Base-by-base conservation (phyloP, 2,329 filamentous ascomycete species). In the Zymoseptoria tritici region DNA sequence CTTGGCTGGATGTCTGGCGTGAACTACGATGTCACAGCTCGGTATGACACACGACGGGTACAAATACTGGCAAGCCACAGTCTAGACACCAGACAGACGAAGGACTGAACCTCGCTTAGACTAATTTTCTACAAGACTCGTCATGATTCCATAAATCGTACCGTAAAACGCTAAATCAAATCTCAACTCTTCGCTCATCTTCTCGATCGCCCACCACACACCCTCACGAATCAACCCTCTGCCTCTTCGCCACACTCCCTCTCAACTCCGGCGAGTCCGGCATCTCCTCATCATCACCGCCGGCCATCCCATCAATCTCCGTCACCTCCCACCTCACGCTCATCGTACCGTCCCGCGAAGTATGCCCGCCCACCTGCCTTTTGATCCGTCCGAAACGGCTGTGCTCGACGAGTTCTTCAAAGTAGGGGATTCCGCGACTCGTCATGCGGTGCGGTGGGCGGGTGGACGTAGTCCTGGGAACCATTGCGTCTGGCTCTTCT, bases 301-400 rank as follows among this genome's bases (percentile, higher is more conserved):
- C 66, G 2, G 13, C 36, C 36, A 6, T 46, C 16, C 36, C 36
- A 46, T 46, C 68, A 31, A 72, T 92, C 75, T 96, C 91, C 49
- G 87, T 80, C 64, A 96, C 81, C 74, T 96, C 91, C 89, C 90
- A 96, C 70, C 94, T 87, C 9, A 94, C 81, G 52, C 79, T 83
- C 46, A 85, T 82, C 26, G 78, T 80, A 16, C 87, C 87, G 70
- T 90, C 85, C n/a, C 76, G 75, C 55, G 82, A 86, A 36, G 80
- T 75, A 24, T 84, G 82, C 59, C 82, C 81, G 16, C 84, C 83
- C 61, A 79, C 80, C 69, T 81, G 81, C 66, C 83, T 83, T 71
- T 84, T 85, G 73, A 88, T 79, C 55, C 81, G 85, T 1, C 89
- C 89, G 50, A 96, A 76, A 49, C 80, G 80, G 65, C 89, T 92